Base-by-base conservation (phyloP, 257 asterid genomes). In the Solanum boliviense region DNA sequence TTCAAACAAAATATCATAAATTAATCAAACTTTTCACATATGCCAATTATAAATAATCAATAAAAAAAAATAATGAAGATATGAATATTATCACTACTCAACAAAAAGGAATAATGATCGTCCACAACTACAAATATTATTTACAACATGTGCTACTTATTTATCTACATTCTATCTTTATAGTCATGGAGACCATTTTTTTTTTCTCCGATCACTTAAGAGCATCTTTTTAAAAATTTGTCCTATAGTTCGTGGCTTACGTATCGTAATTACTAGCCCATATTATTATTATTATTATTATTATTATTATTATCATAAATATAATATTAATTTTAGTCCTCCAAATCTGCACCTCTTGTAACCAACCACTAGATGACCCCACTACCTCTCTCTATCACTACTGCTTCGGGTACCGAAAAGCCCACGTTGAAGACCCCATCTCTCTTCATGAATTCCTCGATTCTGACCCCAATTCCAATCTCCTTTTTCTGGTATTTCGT, bases 391-490 rank as follows among this genome's bases (percentile, higher is more conserved):
- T 81, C 90, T 89, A 87, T 90, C 16, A 25, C 25, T 46, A 29
- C 70, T 31, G 94, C 88, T 89, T 91, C 86, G 91, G 94, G 92
- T 91, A 91, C 92, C 91, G 93, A 90, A 91, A 83, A 90, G 93
- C 93, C 94, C 95, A 93, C 90, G 93, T 91, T 85, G 86, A 90
- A 92, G 79, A 93, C 93, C 96, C 90, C 65, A 32, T 73, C 38
- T 91, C 90, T 88, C 92, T 86, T 91, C 93, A 92, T 92, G 95
- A 92, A 90, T 93, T 91, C 90, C 89, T 83, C 89, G 79, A 86
- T 86, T 48, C 84, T 88, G 86, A 79, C 88, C 29, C 87, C 81
- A 56, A 65, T 89, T 48, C 90, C 87, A 87, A 27, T 79, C 52
- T 88, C 76, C 88, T 78, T 84, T 86, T 86, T 39, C 85, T 52